Conservation (phyloP, 371 early-diverging fungal genomes). For the Mortierella sp. region DNA sequence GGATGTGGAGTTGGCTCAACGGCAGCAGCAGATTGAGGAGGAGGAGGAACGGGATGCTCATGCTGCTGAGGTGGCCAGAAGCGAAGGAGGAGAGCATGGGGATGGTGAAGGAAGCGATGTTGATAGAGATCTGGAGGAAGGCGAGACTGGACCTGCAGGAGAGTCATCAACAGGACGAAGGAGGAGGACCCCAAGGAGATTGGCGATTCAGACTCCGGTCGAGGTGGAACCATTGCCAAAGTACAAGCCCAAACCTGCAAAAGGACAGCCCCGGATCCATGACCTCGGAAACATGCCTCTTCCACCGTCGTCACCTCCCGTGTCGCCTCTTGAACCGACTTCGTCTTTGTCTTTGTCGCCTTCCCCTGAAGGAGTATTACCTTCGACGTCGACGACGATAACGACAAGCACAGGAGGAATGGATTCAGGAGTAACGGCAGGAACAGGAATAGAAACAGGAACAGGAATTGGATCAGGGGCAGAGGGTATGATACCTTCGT, state of each 20-base stretch:
- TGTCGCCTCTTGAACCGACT: neutral
- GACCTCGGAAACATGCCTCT: slow-evolving; percentile 20
- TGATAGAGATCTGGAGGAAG: neutral
- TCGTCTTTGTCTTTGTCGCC: neutral
- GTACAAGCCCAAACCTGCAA: slow-evolving; percentile 20
- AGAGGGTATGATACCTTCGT: neutral
- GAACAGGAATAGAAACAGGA: neutral
- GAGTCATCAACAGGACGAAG: neutral
- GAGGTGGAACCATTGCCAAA: slow-evolving; percentile 37
- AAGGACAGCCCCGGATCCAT: slow-evolving; percentile 28
- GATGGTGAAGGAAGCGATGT: neutral
- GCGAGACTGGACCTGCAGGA: neutral
- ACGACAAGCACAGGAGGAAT: slow-evolving; percentile 3
- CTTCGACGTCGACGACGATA: neutral
- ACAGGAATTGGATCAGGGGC: neutral
- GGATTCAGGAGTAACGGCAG: neutral
- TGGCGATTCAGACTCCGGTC: neutral
- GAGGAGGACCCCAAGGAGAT: neutral
- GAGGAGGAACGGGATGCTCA: neutral
- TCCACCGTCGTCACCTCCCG: slow-evolving; percentile 1
- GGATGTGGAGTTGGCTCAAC: slow-evolving; percentile 1
- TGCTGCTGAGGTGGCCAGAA: neutral
- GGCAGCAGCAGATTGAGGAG: neutral
- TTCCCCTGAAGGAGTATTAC: neutral
- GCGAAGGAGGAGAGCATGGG: neutral